phyloP scores from a whole-genome alignment of 2,329 filamentous ascomycete genomes.

The Cordyceps javanica region DNA sequence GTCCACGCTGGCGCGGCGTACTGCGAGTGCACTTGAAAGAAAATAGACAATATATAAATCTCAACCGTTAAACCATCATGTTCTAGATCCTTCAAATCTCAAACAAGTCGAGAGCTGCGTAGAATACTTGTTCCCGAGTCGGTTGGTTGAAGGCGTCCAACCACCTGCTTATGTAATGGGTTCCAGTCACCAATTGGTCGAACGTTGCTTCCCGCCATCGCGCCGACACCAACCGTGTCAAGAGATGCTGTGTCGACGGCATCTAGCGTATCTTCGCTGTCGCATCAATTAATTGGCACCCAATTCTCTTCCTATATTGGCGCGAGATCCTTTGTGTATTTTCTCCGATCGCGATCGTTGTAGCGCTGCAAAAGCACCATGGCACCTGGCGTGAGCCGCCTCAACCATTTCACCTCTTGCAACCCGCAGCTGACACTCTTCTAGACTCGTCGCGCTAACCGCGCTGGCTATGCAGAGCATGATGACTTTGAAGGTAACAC shows the following conservation, averaged over 20 bases:
- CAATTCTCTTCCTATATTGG: neutral
- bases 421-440: slow-evolving; percentile 12
- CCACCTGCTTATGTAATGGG: slow-evolving; percentile 12
- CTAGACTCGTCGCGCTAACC: slow-evolving; percentile 51
- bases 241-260: slow-evolving; percentile 4
- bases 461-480: slow-evolving; percentile 51
- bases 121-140: neutral
- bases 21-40: slow-evolving; percentile 5
- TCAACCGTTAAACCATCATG: neutral
- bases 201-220: neutral
- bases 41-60: slow-evolving; percentile 13
- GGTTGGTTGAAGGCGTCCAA: neutral
- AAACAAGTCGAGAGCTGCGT: neutral
- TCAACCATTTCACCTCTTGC: neutral
- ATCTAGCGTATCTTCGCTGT: slow-evolving; percentile 8
- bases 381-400: slow-evolving; percentile 11
- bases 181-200: neutral
- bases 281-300: slow-evolving; percentile 5
- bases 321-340: neutral
- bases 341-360: slow-evolving; percentile 2
- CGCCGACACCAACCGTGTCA: slow-evolving; percentile 13
- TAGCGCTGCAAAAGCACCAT: slow-evolving; percentile 8
- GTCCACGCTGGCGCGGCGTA: slow-evolving; percentile 12
- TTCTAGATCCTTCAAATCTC: neutral
- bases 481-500: slow-evolving; percentile 54